phyloP scores from a whole-genome alignment of 2,329 filamentous ascomycete genomes.

The Keithomyces neogunnii region DNA sequence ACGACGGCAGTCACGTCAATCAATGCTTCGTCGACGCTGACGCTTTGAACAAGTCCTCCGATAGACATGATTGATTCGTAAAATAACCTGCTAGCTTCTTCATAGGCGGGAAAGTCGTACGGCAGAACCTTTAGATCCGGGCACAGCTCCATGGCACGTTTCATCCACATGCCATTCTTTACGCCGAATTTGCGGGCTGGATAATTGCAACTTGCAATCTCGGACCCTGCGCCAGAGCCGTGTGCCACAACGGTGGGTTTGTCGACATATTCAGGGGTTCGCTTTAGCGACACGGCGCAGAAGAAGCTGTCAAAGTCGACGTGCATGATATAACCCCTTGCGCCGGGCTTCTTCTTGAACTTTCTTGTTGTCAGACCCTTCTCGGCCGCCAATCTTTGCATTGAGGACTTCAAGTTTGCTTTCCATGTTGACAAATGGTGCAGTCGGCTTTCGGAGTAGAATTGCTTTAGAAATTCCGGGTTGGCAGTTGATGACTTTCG shows the following conservation, averaged over 20 bases:
- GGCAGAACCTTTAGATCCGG: constrained; percentile 82
- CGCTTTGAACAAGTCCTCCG: constrained; percentile 83
- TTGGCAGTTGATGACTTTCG: constrained; percentile 87
- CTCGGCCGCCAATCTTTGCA: constrained; percentile 73
- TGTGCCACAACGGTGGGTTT: constrained; percentile 88
- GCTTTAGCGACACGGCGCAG: constrained; percentile 79
- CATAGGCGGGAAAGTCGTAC: constrained; percentile 92
- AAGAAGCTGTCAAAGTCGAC: constrained; percentile 99
- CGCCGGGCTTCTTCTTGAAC: constrained; percentile 47
- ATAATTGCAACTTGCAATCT: constrained; percentile 98
- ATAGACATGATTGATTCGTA: constrained; percentile 76
- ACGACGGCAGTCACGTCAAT: constrained; percentile 73
- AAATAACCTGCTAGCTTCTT: constrained; percentile 80
- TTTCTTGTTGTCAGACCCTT: constrained; percentile 40
- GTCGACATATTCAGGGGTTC: constrained; percentile 62
- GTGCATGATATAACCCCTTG: constrained; percentile 79
- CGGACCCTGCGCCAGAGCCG: constrained; percentile 73
- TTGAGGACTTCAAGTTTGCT: constrained; percentile 79
- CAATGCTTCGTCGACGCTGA: constrained; percentile 92
- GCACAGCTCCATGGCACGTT: constrained; percentile 72
- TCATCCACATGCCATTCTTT: constrained; percentile 99
- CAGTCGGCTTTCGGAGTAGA: constrained; percentile 87
- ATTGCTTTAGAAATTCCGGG: constrained; percentile 88
- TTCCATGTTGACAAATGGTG: constrained; percentile 98
- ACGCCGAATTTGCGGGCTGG: constrained; percentile 76